A percentile compares a stretch with the other conserved stretches of the same genome.
Conservation (phyloP, 305 asterid genomes). For the Plantago rigida region DNA sequence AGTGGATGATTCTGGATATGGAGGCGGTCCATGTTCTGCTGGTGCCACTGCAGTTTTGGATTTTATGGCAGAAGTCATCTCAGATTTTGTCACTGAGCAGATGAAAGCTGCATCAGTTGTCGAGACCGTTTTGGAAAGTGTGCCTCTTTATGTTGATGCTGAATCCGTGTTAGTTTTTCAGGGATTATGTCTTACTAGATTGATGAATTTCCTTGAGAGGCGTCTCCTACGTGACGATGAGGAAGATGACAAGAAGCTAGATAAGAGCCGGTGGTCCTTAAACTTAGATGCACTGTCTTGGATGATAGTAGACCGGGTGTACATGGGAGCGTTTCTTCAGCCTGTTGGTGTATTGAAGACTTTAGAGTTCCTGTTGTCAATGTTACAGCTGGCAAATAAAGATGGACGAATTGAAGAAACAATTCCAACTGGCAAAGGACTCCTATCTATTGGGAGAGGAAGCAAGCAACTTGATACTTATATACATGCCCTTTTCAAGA, state of each 20-base stretch:
- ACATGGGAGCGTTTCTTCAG: slow-evolving; percentile 98
- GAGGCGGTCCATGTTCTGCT: slow-evolving; percentile 99
- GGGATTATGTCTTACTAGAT: slow-evolving; percentile 82
- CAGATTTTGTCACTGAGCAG: slow-evolving; percentile 81
- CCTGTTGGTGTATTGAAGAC: slow-evolving; percentile 78
- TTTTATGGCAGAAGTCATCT: slow-evolving; percentile 88
- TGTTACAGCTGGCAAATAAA: slow-evolving; percentile 95
- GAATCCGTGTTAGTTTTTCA: slow-evolving; percentile 92
- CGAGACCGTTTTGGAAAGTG: slow-evolving; percentile 82
- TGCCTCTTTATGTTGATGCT: slow-evolving; percentile 69
- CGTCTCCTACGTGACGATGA: slow-evolving; percentile 93
- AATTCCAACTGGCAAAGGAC: slow-evolving; percentile 71
- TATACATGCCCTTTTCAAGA: slow-evolving; percentile 67
- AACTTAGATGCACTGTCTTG: slow-evolving; percentile 87
- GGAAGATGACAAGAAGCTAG: slow-evolving; percentile 85
- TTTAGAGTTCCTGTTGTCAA: slow-evolving; percentile 87
- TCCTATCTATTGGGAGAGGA: slow-evolving; percentile 96
- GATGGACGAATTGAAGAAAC: slow-evolving; percentile 94
- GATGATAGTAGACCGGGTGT: slow-evolving; percentile 90
- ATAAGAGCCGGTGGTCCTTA: slow-evolving; percentile 66
- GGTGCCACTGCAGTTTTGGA: slow-evolving; percentile 92
- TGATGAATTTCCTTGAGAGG: slow-evolving; percentile 94
- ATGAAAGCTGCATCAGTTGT: slow-evolving; percentile 61
- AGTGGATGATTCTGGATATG: slow-evolving; percentile 94
- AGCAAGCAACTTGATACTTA: slow-evolving; percentile 82